Evolutionary conservation across 495 filamentous ascomycete species (phyloP).

Genomic region (Chlorociboria aeruginascens): DNA sequence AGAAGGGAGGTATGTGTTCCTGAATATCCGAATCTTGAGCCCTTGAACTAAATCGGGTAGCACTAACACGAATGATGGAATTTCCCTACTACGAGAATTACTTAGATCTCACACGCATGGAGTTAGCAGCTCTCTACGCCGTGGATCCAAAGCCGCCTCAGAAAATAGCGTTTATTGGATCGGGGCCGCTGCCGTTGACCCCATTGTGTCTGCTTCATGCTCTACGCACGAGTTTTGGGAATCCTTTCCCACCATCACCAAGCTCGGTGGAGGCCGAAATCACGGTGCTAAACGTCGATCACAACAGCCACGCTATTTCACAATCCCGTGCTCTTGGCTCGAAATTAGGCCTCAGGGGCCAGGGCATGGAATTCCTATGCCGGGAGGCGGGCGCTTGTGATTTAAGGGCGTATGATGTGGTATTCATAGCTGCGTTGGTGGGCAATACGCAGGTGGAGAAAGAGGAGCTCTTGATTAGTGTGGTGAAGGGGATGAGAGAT

Average conservation of each 20-base stretch:
- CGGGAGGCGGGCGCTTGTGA: slow-evolving; percentile 14
- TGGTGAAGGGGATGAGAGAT: slow-evolving; percentile 23
- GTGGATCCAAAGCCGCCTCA: background rate
- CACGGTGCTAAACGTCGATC: slow-evolving; percentile 26
- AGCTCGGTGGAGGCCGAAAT: background rate
- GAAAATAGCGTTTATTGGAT: slow-evolving; percentile 29
- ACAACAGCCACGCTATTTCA: slow-evolving; percentile 21
- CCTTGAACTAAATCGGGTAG: slow-evolving; percentile 8
- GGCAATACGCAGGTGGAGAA: slow-evolving; percentile 26
- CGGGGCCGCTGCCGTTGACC: slow-evolving; percentile 31
- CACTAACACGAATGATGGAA: background rate
- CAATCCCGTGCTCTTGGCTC: slow-evolving; percentile 18
- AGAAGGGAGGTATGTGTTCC: background rate
- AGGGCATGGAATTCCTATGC: slow-evolving; percentile 22
- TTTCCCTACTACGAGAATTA: slow-evolving; percentile 37
- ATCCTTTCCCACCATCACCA: background rate
- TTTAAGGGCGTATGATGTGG: slow-evolving; percentile 26
- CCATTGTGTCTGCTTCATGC: slow-evolving; percentile 18
- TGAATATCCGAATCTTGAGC: background rate
- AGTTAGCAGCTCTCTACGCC: slow-evolving; percentile 21
- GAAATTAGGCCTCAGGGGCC: slow-evolving; percentile 15
- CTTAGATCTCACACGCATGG: slow-evolving; percentile 28
- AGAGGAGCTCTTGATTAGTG: slow-evolving; percentile 19
- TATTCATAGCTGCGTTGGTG: slow-evolving; percentile 35
- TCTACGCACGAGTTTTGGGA: background rate